phyloP scores from a whole-genome alignment of 2,329 filamentous ascomycete genomes.

The Coccinonectria pachysandricola region DNA sequence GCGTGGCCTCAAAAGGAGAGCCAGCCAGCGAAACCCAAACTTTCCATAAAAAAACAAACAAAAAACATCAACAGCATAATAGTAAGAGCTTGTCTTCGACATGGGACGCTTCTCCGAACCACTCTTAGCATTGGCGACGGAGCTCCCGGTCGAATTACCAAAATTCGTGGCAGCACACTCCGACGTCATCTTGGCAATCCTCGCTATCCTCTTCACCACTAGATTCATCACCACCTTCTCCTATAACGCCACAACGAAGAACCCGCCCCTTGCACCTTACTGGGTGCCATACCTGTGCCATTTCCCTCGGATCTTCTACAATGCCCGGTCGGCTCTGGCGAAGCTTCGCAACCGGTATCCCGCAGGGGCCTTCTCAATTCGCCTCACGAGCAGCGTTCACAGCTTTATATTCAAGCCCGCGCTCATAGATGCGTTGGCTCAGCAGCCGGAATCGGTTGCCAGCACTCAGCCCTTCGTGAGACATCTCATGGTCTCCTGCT shows the following conservation, averaged over 20 bases:
- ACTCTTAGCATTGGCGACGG: no score
- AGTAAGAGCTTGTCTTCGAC: no score
- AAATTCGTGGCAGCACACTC: no score
- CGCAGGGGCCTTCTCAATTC: conserved; percentile 26
- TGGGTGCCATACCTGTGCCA: conserved; percentile 29
- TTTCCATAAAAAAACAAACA: no score
- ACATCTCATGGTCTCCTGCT: conserved; percentile 21
- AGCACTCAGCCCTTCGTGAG: conserved; percentile 17
- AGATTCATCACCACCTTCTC: conserved; percentile 30
- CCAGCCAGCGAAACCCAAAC: no score
- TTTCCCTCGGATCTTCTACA: conserved; percentile 21
- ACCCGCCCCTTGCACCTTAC: conserved; percentile 21
- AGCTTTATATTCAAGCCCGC: conserved; percentile 24
- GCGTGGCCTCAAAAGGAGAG: no score
- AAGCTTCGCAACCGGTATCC: conserved; percentile 22
- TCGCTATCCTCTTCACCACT: conserved; percentile 18
- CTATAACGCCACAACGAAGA: conserved; percentile 8
- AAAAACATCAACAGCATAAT: no score
- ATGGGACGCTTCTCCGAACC: no score
- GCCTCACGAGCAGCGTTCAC: conserved; percentile 23
- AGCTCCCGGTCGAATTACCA: no score
- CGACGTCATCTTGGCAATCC: conserved; percentile 13
- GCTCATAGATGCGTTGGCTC: conserved; percentile 19
- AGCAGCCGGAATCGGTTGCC: conserved; percentile 16
- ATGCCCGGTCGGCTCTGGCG: conserved; percentile 20